These are phyloP conservation scores for Polyporus arcularius DNA, from an alignment of 768 basidiomycete genomes.

Conservation along the genomic window DNA sequence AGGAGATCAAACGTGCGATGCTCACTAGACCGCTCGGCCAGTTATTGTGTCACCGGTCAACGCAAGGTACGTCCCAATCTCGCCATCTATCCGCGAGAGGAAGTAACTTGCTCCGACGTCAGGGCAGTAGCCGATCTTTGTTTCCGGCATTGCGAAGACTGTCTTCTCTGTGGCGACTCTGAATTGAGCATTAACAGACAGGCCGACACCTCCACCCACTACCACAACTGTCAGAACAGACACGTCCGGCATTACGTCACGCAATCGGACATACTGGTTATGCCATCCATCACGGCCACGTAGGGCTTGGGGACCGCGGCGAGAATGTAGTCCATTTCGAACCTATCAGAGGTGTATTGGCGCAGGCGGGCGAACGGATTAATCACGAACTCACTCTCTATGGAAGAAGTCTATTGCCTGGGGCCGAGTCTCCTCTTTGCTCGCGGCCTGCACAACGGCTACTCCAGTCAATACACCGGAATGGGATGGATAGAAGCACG, in stretches of 20 bases:
- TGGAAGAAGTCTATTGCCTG: slow-evolving; percentile 87
- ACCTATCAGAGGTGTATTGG: slow-evolving; percentile 44
- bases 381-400: slow-evolving; percentile 67
- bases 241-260: slow-evolving; percentile 5
- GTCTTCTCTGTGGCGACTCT: slow-evolving; percentile 94
- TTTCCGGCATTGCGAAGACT: slow-evolving; percentile 94
- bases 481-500: slow-evolving; percentile 16
- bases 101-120: slow-evolving; percentile 94
- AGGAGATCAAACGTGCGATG: slow-evolving; percentile 14
- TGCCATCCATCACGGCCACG: slow-evolving; percentile 86
- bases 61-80: slow-evolving; percentile 92
- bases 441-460: slow-evolving; percentile 62
- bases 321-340: slow-evolving; percentile 76
- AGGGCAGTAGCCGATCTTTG: slow-evolving; percentile 85
- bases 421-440: slow-evolving; percentile 50
- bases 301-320: slow-evolving; percentile 84
- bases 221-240: slow-evolving; percentile 3
- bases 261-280: slow-evolving; percentile 68
- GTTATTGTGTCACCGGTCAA: slow-evolving; percentile 72
- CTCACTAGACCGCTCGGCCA: slow-evolving; percentile 88
- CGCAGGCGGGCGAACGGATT: not conserved
- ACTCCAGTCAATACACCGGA: slow-evolving; percentile 9
- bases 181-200: slow-evolving; percentile 82
- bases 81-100: slow-evolving; percentile 86
- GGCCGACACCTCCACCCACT: slow-evolving; percentile 98